phyloP scores from a whole-genome alignment of 2,329 filamentous ascomycete genomes.

The Colletotrichum spaethianum region DNA sequence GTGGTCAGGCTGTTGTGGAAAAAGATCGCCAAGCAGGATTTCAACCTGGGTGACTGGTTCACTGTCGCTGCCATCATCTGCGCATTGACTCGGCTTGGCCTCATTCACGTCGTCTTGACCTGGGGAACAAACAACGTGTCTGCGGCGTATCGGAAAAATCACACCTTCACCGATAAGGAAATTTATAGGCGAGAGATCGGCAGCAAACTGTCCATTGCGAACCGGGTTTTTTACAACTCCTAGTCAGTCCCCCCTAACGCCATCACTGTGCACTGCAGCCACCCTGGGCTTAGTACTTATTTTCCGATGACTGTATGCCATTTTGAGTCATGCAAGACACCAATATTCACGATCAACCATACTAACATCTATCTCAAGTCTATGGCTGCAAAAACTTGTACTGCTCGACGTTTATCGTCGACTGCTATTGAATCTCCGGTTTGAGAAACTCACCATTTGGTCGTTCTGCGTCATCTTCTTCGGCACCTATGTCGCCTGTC shows the following conservation, averaged over 20 bases:
- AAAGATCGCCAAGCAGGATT: slow-evolving; percentile 42
- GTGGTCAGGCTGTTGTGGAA: slow-evolving; percentile 42
- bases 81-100: slow-evolving; percentile 43
- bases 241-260: slow-evolving; percentile 48
- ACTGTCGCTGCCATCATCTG: slow-evolving; percentile 58
- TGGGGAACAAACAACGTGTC: slow-evolving; percentile 55
- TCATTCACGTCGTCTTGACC: slow-evolving; percentile 53
- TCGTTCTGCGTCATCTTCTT: slow-evolving; percentile 48
- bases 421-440: slow-evolving; percentile 44
- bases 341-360: not conserved
- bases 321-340: slow-evolving; percentile 15
- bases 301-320: slow-evolving; percentile 6
- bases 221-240: slow-evolving; percentile 51
- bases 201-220: slow-evolving; percentile 51
- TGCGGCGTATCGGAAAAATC: slow-evolving; percentile 40
- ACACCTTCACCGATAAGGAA: slow-evolving; percentile 48
- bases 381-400: slow-evolving; percentile 50
- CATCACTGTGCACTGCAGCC: slow-evolving; percentile 6
- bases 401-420: slow-evolving; percentile 47
- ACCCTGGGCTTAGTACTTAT: slow-evolving; percentile 10
- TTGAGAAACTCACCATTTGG: slow-evolving; percentile 46
- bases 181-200: slow-evolving; percentile 52
- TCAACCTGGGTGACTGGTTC: slow-evolving; percentile 44
- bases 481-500: slow-evolving; percentile 49
- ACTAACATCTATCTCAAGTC: slow-evolving; percentile 39